phyloP scores from a whole-genome alignment of 2,329 filamentous ascomycete genomes.

The Penicillium sp. region DNA sequence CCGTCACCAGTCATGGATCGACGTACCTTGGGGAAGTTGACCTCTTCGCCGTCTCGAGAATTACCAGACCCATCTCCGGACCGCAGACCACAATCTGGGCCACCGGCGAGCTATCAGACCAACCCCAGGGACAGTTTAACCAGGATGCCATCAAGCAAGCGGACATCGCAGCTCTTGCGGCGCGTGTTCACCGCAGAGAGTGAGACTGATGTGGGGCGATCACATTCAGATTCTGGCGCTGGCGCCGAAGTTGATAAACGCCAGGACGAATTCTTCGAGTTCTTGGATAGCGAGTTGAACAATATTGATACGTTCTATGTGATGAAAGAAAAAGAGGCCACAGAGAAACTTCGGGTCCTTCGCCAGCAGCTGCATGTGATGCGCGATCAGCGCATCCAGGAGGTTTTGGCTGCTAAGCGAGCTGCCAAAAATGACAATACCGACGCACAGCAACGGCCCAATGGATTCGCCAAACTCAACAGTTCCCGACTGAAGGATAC shows the following conservation, averaged over 20 bases:
- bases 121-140: constrained; percentile 23
- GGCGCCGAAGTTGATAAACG: constrained; percentile 67
- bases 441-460: constrained; percentile 19
- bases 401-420: constrained; percentile 57
- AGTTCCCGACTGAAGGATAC: constrained; percentile 39
- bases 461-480: constrained; percentile 26
- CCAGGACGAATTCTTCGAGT: constrained; percentile 82
- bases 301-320: constrained; percentile 92
- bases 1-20: constrained; percentile 29
- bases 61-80: constrained; percentile 1
- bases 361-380: constrained; percentile 89
- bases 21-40: neutral
- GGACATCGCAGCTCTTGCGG: constrained; percentile 36
- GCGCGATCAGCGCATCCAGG: constrained; percentile 76
- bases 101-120: constrained; percentile 9
- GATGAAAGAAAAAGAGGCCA: constrained; percentile 82
- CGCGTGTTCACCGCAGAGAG: constrained; percentile 43
- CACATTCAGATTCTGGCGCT: constrained; percentile 50
- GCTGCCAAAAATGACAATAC: constrained; percentile 22
- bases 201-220: constrained; percentile 46
- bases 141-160: constrained; percentile 27
- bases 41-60: constrained; percentile 3
- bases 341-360: constrained; percentile 66
- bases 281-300: constrained; percentile 77
- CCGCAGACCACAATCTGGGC: constrained; percentile 10